Evolutionary conservation across 148 eudicot species (phyloP).

Genomic region (Mesembryanthemum crystallinum): DNA sequence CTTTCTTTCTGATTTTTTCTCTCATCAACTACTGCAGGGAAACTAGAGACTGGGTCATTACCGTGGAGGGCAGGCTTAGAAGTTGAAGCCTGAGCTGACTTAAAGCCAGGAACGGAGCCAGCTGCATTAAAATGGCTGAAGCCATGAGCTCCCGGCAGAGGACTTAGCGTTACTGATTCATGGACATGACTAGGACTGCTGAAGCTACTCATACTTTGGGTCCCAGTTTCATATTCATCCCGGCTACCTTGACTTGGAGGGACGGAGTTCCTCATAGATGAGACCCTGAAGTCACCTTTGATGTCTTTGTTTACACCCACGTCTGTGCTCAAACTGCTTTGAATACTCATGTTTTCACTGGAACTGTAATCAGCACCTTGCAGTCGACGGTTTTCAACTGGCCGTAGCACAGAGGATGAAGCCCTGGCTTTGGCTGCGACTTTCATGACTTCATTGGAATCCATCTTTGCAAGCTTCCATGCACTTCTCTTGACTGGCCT

Average conservation of each 20-base stretch:
- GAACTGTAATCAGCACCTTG: constrained; percentile 60
- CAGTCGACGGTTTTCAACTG: constrained; percentile 51
- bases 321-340: constrained; percentile 80
- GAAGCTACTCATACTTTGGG: constrained; percentile 79
- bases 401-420: constrained; percentile 85
- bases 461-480: constrained; percentile 90
- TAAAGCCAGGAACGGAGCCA: constrained; percentile 31
- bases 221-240: constrained; percentile 86
- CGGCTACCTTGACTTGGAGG: constrained; percentile 84
- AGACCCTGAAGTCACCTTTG: constrained; percentile 41
- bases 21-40: constrained; percentile 45
- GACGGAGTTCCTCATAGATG: constrained; percentile 51
- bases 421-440: constrained; percentile 98
- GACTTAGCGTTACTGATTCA: constrained; percentile 75
- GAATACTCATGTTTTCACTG: constrained; percentile 75
- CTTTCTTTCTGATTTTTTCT: constrained; percentile 46
- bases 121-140: constrained; percentile 33
- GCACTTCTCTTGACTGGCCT: constrained; percentile 75
- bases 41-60: constrained; percentile 21
- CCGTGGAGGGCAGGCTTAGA: constrained; percentile 32
- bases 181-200: constrained; percentile 89
- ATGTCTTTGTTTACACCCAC: constrained; percentile 51
- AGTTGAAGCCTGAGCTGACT: constrained; percentile 24
- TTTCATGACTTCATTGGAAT: constrained; percentile 74
- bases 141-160: constrained; percentile 64